Conservation (phyloP, 441 rosid species). For the Erysimum cheiri region DNA sequence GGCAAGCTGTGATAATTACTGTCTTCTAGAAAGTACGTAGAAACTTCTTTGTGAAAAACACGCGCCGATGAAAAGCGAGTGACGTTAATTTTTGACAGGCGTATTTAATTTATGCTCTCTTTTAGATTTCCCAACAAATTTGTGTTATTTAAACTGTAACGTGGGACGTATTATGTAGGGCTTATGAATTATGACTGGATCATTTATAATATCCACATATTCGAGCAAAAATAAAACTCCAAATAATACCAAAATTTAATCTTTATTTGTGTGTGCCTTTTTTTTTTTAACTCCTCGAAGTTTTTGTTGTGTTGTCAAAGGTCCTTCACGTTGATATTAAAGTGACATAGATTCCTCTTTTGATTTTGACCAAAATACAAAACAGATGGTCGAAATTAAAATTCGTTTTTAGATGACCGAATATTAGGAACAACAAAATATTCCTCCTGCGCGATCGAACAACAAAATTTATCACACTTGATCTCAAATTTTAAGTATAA, state of each 20-base stretch:
- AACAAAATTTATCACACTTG: no score
- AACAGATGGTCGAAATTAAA: slow-evolving; percentile 39
- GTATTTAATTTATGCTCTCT: not conserved
- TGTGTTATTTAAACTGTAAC: not conserved
- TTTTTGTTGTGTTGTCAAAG: slow-evolving; percentile 5
- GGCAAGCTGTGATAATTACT: slow-evolving; percentile 26
- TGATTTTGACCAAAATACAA: slow-evolving; percentile 35
- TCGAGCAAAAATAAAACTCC: not conserved
- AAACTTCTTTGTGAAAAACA: not conserved
- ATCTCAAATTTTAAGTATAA: no score
- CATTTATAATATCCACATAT: not conserved
- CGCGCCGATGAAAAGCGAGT: not conserved
- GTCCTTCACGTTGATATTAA: slow-evolving; percentile 17
- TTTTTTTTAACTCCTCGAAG: not conserved
- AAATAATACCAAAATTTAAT: not conserved
- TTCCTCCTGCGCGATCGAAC: not conserved
- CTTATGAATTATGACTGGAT: not conserved
- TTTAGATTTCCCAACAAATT: not conserved
- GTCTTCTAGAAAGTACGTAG: not conserved
- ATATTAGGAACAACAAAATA: slow-evolving; percentile 28
- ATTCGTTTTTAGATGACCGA: slow-evolving; percentile 38
- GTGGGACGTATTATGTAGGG: not conserved
- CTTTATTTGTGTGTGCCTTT: not conserved
- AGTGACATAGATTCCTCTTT: slow-evolving; percentile 26
- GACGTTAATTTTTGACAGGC: not conserved